Base-by-base conservation (phyloP, 805 yeast genomes). In the Zygotorulaspora sp. region DNA sequence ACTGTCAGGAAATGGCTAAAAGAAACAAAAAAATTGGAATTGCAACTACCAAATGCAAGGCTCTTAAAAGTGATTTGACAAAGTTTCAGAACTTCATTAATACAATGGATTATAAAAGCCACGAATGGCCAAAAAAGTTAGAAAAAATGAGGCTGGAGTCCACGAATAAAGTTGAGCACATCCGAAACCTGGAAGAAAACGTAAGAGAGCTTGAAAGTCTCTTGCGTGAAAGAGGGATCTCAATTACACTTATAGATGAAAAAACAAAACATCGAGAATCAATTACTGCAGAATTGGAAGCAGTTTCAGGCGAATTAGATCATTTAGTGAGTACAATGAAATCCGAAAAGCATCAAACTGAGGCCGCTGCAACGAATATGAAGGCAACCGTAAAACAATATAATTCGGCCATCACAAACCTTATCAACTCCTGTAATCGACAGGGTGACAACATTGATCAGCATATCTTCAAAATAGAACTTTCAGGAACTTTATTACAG, bases 51-150 rank as follows among this genome's bases (percentile, higher is more conserved):
- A 78, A 80, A 54, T 61, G 77, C 4, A 68, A 67, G 43, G 83
- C 86, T 1, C 64, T 87, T 38, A 83, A 80, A 46, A 75, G 75
- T 44, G 96, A 87, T 58, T 67, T 82, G 29, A 65, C 66, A 30
- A 82, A 83, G 58, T 83, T 85, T 52, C 72, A 75, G 49, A 80
- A 78, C n/a, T 85, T 82, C 53, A 77, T 83, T 36, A 76, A 76
- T 30, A 69, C 76, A 6, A 79, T 83, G 75, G 75, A 78, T 48
- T 65, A 66, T n/a, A 69, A 85, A 43, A 80, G 78, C 47, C 48
- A 57, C 10, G 79, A 77, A 54, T 83, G 95, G 92, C 68, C 72
- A 2, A 47, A 60, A 12, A 73, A 77, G 30, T 55, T 86, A 33
- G 65, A 69, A n/a, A 76, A 76, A 46, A 72, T 83, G 41, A 66